phyloP scores from a whole-genome alignment of 305 asterid species.

The Fraxinus greggii region DNA sequence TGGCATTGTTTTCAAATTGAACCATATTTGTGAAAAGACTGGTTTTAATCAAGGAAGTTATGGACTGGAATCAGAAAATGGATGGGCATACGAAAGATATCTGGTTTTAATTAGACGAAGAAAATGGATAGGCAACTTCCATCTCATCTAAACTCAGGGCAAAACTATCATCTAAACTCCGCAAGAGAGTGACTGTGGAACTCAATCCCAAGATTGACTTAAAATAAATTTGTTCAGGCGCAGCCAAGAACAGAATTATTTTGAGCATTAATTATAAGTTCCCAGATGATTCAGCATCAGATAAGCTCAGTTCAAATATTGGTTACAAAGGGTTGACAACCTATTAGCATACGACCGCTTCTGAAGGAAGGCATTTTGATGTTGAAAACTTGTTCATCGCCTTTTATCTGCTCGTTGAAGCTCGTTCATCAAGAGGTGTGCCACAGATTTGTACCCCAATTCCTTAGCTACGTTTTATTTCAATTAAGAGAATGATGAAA shows the following conservation, averaged over 20 bases:
- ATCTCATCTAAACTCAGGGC: not conserved
- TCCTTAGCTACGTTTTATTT: constrained; percentile 42
- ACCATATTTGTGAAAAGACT: not conserved
- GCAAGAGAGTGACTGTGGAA: not conserved
- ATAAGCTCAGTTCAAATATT: not conserved
- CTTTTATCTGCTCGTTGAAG: constrained; percentile 42
- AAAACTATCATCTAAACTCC: not conserved
- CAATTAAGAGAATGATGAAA: not conserved
- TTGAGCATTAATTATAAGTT: not conserved
- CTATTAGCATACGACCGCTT: not conserved
- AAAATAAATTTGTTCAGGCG: not conserved
- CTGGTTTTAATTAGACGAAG: no score
- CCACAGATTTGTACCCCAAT: constrained; percentile 81
- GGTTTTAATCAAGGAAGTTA: not conserved
- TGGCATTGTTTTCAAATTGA: not conserved
- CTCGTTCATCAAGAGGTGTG: constrained; percentile 68
- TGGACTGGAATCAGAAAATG: no score
- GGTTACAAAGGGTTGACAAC: not conserved
- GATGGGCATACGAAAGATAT: no score
- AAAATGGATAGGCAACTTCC: no score
- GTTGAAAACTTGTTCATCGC: constrained; percentile 13
- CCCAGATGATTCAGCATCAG: not conserved
- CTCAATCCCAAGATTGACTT: not conserved
- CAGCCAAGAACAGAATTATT: not conserved
- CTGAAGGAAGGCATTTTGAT: not conserved